Evolutionary conservation across 2,329 filamentous ascomycete genomes (phyloP), one percentile per base, ranked within the genome.

Genomic region (Fusarium poae): DNA sequence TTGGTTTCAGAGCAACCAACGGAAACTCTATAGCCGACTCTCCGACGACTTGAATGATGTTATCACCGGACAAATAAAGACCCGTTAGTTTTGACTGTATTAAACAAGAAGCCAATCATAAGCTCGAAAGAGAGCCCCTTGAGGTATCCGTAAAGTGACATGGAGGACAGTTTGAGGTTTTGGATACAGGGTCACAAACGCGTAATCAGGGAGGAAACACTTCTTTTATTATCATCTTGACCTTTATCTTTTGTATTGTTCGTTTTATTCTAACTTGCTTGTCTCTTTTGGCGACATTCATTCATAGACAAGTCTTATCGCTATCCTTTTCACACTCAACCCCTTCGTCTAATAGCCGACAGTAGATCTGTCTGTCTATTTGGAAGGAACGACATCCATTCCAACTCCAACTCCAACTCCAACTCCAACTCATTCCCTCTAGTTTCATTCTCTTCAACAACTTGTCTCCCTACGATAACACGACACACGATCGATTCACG

Each of bases 101-200:
- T 18, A 10, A 7, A 18, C 7, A 35, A 13, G n/a, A 15, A 6
- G 21, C 54, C 67, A 67, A 70, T 70, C 62, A 70, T 3, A 8
- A 53, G 57, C 66, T 54, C 46, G 1, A 11, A 6, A 2, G 21
- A 42, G 16, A 45, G 35, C 34, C 62, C 66, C 67, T 57, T 37
- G 44, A 30, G 35, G 35, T 39, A 39, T 39, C 35, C 30, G 30
- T 20, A 44, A 30, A 21, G 25, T 39, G 25, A 30, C 43, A 45
- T 45, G 25, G 43, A 29, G 43, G 37, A 42, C 66, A 70, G 62
- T 70, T 70, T 70, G 66, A 69, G 57, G 52, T 67, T 69, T 67
- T 39, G 25, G 18, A 45, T 64, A 34, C n/a, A 45, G 35, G 57
- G 44, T 37, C 32, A 50, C 53, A 63, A 63, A 69, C 62, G 62